These are phyloP conservation scores for Dioscorea dumetorum DNA, from an alignment of 106 monocot species.

Conservation along the genomic window DNA sequence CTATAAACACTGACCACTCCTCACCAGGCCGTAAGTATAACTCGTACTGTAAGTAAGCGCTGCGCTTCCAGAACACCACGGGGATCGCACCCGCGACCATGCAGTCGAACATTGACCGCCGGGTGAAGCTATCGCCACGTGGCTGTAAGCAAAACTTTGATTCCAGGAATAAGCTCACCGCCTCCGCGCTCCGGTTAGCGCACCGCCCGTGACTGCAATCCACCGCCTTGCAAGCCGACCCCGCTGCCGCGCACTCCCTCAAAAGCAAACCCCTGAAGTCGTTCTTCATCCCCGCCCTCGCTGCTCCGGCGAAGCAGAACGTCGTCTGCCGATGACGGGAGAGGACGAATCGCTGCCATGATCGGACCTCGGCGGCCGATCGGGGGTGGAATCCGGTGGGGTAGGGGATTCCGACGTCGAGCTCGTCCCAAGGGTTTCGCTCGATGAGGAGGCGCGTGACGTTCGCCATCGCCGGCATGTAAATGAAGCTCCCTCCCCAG, in stretches of 20 bases:
- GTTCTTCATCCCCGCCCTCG: slow-evolving; percentile 36
- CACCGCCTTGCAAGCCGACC: slow-evolving; percentile 37
- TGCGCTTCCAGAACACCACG: slow-evolving; percentile 82
- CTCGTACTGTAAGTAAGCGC: slow-evolving; percentile 63
- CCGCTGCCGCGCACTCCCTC: slow-evolving; percentile 32
- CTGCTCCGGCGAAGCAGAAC: slow-evolving; percentile 73
- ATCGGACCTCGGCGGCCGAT: slow-evolving; percentile 24
- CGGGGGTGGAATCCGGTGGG: slow-evolving; percentile 92
- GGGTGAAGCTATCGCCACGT: slow-evolving; percentile 80
- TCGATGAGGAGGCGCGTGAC: slow-evolving; percentile 81
- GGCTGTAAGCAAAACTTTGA: slow-evolving; percentile 88
- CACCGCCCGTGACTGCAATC: slow-evolving; percentile 53
- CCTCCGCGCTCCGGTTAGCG: slow-evolving; percentile 37
- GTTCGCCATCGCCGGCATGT: slow-evolving; percentile 76
- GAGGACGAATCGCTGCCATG: slow-evolving; percentile 64
- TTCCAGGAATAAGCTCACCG: slow-evolving; percentile 57
- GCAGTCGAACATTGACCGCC: slow-evolving; percentile 92
- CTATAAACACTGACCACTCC: slow-evolving; percentile 86
- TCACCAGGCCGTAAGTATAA: slow-evolving; percentile 53
- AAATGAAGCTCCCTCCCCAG: slow-evolving; percentile 74
- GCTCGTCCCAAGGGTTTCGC: slow-evolving; percentile 61
- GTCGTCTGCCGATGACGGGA: slow-evolving; percentile 27
- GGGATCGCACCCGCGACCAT: slow-evolving; percentile 91
- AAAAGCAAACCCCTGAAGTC: slow-evolving; percentile 62
- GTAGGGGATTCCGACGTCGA: slow-evolving; percentile 83